Evolutionary conservation across 2,329 filamentous ascomycete species (phyloP), one percentile per base, ranked within the genome.

Genomic region (Xylaria sp.): DNA sequence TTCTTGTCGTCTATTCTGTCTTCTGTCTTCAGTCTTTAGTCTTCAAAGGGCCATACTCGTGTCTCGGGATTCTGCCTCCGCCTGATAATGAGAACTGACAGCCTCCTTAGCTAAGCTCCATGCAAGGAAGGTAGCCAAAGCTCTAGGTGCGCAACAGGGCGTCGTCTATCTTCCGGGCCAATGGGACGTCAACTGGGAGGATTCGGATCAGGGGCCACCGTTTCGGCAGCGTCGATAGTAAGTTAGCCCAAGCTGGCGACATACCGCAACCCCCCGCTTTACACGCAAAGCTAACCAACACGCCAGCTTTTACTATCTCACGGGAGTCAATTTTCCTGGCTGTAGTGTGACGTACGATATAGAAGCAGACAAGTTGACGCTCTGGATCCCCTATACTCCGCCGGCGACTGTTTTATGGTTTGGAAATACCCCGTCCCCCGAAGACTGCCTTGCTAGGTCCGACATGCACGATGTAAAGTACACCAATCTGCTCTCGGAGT

Each of bases 331-430:
- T 77, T 85, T 88, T 68, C 80, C 85, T 1, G 84, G 85, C 72
- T 88, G 85, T 74, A 81, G 81, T 57, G 82, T 87, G 39, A 89
- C 87, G 1, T 89, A 89, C 73, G 86, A 89, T 69, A 84, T 89
- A 57, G 80, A 77, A 24, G 81, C 81, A 11, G 91, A 94, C 77
- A 81, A 82, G 24, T 85, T 96, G 65, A 88, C 86, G 4, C 86
- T 95, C 32, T 96, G 91, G 86, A 89, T 95, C 56, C 92, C 92
- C 1, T 87, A 88, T 73, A 87, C 90, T 71, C 87, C 92, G 71
- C 87, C 86, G 14, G 83, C 82, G 17, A 83, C 86, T 72, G 82
- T 87, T 11, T 85, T 93, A 57, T 93, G 87, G 85, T 88, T 87
- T 74, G 91, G 91, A 17, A 83, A 82, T 39, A 87, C 85, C 24